Percentiles rank a stretch among this genome's conserved stretches.
phyloP scores from a whole-genome alignment of 2,329 filamentous ascomycete genomes.

The Trichoderma atrobrunneum region DNA sequence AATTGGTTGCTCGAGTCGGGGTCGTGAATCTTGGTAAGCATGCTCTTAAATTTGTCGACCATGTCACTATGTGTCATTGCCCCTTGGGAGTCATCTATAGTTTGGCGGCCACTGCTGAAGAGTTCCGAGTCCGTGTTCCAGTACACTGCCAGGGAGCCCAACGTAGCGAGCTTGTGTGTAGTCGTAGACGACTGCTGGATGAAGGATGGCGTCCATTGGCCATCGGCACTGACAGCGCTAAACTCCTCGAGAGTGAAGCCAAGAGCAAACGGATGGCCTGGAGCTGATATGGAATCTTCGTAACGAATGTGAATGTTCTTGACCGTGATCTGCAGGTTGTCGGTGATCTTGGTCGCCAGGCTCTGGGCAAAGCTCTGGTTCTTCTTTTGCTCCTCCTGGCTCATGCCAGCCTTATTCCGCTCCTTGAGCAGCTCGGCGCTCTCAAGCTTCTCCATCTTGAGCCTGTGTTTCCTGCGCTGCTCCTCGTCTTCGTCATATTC shows the following conservation, averaged over 20 bases:
- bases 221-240: constrained; percentile 93
- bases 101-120: constrained; percentile 77
- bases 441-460: constrained; percentile 99
- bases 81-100: constrained; percentile 45
- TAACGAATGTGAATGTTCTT: constrained; percentile 99
- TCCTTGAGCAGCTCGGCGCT: constrained; percentile 94
- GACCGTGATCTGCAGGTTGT: constrained; percentile 95
- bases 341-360: constrained; percentile 91
- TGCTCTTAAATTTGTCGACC: constrained; percentile 69
- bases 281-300: constrained; percentile 93
- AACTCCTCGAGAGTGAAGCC: constrained; percentile 93
- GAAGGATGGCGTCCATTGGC: constrained; percentile 92
- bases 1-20: constrained; percentile 70
- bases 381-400: constrained; percentile 91
- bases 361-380: constrained; percentile 97
- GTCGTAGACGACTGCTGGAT: constrained; percentile 80
- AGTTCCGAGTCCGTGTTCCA: constrained; percentile 95
- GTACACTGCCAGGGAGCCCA: constrained; percentile 88
- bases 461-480: constrained; percentile 75
- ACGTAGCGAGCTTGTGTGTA: constrained; percentile 89
- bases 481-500: constrained; percentile 94
- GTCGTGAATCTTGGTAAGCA: constrained; percentile 73
- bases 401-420: constrained; percentile 86
- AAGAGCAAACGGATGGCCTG: constrained; percentile 90
- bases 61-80: constrained; percentile 71